phyloP scores from a whole-genome alignment of 441 rosid genomes.

The Dalechampia spathulata region DNA sequence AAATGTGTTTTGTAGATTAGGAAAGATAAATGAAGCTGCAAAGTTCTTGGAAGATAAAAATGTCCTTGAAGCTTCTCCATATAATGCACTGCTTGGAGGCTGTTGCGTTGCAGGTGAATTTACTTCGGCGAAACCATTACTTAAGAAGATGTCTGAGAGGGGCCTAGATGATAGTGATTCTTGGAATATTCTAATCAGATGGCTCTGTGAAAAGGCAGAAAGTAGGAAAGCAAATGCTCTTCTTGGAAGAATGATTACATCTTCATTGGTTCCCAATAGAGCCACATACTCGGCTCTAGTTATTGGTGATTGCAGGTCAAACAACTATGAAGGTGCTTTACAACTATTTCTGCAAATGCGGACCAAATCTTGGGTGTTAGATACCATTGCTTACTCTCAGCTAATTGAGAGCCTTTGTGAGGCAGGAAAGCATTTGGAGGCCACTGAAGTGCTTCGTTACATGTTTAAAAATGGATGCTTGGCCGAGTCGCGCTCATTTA shows the following conservation, averaged over 20 bases:
- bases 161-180: conserved; percentile 36
- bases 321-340: conserved; percentile 28
- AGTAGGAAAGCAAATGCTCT: conserved; percentile 32
- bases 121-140: conserved; percentile 26
- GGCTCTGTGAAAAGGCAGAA: conserved; percentile 34
- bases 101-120: conserved; percentile 35
- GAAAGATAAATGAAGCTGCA: conserved; percentile 25
- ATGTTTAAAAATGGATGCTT: conserved; percentile 33
- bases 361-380: conserved; percentile 31
- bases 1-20: conserved; percentile 29
- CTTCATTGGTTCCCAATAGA: conserved; percentile 27
- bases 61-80: conserved; percentile 25
- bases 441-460: conserved; percentile 32
- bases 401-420: conserved; percentile 39
- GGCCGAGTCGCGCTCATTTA: conserved; percentile 27
- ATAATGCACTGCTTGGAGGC: conserved; percentile 41
- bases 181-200: conserved; percentile 45
- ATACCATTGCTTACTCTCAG: conserved; percentile 33
- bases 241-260: conserved; percentile 40
- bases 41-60: conserved; percentile 37
- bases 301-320: conserved; percentile 32
- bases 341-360: conserved; percentile 22
- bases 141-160: conserved; percentile 32
- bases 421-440: conserved; percentile 25
- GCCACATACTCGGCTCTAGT: conserved; percentile 41